Evolutionary conservation across 2,329 filamentous ascomycete genomes (phyloP), one percentile per base, ranked within the genome.

Genomic region (Aspergillus luchuensis): DNA sequence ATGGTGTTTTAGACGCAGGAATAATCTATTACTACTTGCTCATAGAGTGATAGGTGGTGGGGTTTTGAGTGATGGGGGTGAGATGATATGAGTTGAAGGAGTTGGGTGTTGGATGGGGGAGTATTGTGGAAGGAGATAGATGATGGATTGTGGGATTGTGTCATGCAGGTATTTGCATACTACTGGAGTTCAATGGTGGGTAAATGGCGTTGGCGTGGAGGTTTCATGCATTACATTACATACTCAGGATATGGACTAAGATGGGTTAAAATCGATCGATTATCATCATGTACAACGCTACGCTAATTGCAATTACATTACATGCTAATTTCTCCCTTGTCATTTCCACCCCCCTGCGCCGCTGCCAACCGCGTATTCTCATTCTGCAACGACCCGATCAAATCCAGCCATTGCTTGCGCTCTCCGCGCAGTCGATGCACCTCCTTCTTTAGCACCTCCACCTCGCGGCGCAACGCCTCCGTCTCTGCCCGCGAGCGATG

Each of bases 341-440:
- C 28, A 50, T 19, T 25, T 23, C 11, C 11, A 5, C 55, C 50
- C 15, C 48, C 48, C 54, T 57, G 30, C 28, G 45, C 52, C 33
- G 56, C 62, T 33, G 61, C 65, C 57, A 88, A 68, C 36, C 70
- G 74, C 13, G 82, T 84, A 70, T 87, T 87, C 76, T 87, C 84
- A 47, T 74, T 77, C 73, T 88, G 85, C 71, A 88, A 67, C 39
- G 82, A 81, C 30, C 79, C 80, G 61, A 87, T 78, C 70, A 85
- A 79, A 67, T 73, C 71, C 53, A 81, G 72, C 67, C 85, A 76
- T 57, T 84, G 68, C 58, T 77, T 75, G 56, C 84, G 80, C 72
- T 86, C 84, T 43, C 74, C 66, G 59, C 82, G 78, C 49, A 83
- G 67, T 25, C 79, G 69, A 19, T 81, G 79, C 10, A 80, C 75